Evolutionary conservation across 495 filamentous ascomycete genomes (phyloP), one percentile per base, ranked within the genome.

Genomic region (Neurospora africana): DNA sequence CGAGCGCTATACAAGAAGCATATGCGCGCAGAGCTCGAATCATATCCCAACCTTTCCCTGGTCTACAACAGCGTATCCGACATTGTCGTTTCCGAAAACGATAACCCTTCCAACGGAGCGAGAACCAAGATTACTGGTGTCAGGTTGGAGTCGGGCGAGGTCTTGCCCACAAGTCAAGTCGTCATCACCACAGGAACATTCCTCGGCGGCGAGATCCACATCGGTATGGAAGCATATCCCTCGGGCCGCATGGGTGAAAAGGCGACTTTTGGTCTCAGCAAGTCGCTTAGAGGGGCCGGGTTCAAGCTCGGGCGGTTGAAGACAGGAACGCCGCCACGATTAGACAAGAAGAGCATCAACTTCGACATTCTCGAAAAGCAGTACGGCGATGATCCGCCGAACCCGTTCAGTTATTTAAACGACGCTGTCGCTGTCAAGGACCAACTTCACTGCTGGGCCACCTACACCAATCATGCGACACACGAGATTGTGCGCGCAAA

Each of bases 111-210:
- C 13, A 82, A 84, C 27, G 86, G 86, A 30, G 80, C 87, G 17
- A 88, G 91, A 78, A 89, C 88, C 71, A 93, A 87, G 79, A 97
- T 98, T 72, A 90, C 88, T 11, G 95, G 95, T 3, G 90, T 99
- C 4, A 87, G 91, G 47, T 84, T 99, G 38, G 95, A 99, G 81
- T 92, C 92, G 33, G 96, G 96, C 37, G 91, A 97, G 81, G 84
- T 97, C 35, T 84, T 99, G 67, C 86, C 89, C 3, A 91, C 96
- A 1, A 87, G 87, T 43, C 89, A 91, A 61, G 94, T 98, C 27
- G 86, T 98, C 47, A 97, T 99, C 76, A 98, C 95, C 0, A 98
- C 95, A 0, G 95, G 95, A 0, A 99, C 95, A 0, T 99, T 99
- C 77, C 82, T 99, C 9, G 92, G 96, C 68, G 95, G 95, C 30